Evolutionary conservation across 2,329 filamentous ascomycete species (phyloP), one percentile per base, ranked within the genome.

Genomic region (Alternaria metachromatica): DNA sequence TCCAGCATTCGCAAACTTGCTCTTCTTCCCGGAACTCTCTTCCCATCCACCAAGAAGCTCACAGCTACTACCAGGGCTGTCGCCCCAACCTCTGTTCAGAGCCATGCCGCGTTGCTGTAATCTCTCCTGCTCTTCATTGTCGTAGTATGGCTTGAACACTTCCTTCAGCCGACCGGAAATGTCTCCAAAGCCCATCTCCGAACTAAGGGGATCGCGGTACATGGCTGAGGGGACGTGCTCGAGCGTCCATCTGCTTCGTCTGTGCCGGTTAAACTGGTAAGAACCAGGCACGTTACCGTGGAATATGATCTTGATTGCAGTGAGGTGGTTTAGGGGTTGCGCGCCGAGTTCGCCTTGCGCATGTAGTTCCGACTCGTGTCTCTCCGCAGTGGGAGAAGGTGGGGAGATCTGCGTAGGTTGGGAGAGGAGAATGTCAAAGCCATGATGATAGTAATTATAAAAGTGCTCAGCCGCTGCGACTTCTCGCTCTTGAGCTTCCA

Each of bases 401-500:
- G 6, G 85, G 3, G 79, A 79, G 33, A 79, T 75, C 20, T 76
- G 68, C 0, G 88, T 88, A 0, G 92, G 91, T 28, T 89, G 89
- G 1, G 95, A 97, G n/a, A 99, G 87, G 6, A 98, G 86, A 10
- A 97, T 87, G 79, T 99, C 96, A 75, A 99, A 96, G 2, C 96
- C 96, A 66, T 97, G 90, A 69, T 95, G 91, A 77, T 97, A 99
- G 79, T 99, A 99, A 78, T 98, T 98, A 81, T 96, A 97, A 78
- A 98, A 99, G 41, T 84, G 81, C 76, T 96, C 93, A 5, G 89
- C 87, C 2, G 89, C 87, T 4, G 80, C 89, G 70, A 77, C 55
- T 89, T 85, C 84, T 7, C 80, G 86, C 21, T 85, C 86, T 25
- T 92, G 91, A 21, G 86, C 84, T 61, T 89, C 87, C 2, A 89